phyloP scores from a whole-genome alignment of 176 grass and related monocot genomes.

The Oryza nivara region DNA sequence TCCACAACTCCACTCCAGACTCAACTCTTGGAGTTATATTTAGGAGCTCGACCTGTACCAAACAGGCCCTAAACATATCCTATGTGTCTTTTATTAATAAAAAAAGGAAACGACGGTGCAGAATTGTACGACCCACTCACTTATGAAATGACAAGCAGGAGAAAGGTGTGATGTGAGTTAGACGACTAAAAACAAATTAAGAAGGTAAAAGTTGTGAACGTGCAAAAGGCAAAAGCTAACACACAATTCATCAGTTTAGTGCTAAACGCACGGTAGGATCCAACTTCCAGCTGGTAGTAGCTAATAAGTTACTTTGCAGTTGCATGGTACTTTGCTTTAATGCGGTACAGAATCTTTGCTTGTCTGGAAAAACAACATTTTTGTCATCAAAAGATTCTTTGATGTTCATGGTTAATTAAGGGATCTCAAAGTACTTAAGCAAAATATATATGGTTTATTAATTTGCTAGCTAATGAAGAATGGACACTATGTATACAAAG shows the following conservation, averaged over 20 bases:
- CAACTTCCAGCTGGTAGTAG: slow-evolving; percentile 14
- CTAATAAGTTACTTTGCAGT: neutral
- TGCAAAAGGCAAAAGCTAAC: slow-evolving; percentile 42
- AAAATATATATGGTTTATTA: no score
- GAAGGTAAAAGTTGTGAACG: slow-evolving; percentile 24
- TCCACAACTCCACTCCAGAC: no score
- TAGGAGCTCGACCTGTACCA: no score
- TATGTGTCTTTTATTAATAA: no score
- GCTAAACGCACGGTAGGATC: slow-evolving; percentile 37
- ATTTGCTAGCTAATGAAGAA: neutral
- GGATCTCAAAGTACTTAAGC: neutral
- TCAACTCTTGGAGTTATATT: no score
- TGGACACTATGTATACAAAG: neutral
- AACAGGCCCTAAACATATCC: no score
- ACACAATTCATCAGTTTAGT: neutral
- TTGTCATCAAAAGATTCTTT: neutral
- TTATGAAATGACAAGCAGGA: no score
- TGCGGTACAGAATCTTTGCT: neutral
- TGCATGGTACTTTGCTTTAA: slow-evolving; percentile 14
- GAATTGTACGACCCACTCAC: no score
- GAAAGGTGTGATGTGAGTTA: neutral
- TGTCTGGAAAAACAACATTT: neutral
- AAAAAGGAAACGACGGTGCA: no score
- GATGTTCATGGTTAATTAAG: neutral
- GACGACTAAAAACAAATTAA: neutral